Evolutionary conservation across 2,329 filamentous ascomycete species (phyloP), one percentile per base, ranked within the genome.

Genomic region (Pseudogymnoascus sp.): DNA sequence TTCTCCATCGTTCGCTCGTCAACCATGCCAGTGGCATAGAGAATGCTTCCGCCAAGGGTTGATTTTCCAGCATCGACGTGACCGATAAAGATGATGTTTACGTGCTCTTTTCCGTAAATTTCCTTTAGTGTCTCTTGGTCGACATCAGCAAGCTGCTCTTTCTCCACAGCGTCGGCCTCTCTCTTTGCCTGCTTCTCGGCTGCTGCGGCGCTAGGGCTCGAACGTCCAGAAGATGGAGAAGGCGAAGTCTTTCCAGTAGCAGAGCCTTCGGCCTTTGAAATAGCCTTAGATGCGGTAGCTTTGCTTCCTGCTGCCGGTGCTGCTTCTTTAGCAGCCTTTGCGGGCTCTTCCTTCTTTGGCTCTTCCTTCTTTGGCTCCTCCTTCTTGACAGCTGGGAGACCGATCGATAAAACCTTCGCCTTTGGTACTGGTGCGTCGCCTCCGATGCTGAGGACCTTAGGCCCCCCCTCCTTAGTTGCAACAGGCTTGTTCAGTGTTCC

Each of bases 1-100:
- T 99, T 99, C 60, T 99, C 94, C 81, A 99, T 85, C 36, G 94
- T 99, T 73, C 94, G 86, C 77, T 99, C 92, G 71, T 99, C 95
- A n/a, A 99, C 94, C 94, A 97, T 99, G 64, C 94, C 94, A 4
- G 93, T 97, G 60, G 85, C 86, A 74, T 94, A 96, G 11, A 99
- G 81, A 65, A 99, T 96, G 60, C 90, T 90, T 59, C 94, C 94
- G 72, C 94, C 94, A 5, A 99, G 82, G 2, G 94, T 99, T 39
- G 92, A 97, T 79, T 99, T 99, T 69, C 94, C 94, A 60, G 94
- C 94, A 79, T 99, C 94, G 70, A 99, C 95, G 81, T 99, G 94
- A 59, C 94, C 93, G 71, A 97, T 89, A 77, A 97, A 97, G 67
- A 97, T 96, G 68, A 99, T 88, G 77, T 99, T 99, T 71, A 99